phyloP scores from a whole-genome alignment of 805 yeast species.

The Scheffersomyces ergatensis region DNA sequence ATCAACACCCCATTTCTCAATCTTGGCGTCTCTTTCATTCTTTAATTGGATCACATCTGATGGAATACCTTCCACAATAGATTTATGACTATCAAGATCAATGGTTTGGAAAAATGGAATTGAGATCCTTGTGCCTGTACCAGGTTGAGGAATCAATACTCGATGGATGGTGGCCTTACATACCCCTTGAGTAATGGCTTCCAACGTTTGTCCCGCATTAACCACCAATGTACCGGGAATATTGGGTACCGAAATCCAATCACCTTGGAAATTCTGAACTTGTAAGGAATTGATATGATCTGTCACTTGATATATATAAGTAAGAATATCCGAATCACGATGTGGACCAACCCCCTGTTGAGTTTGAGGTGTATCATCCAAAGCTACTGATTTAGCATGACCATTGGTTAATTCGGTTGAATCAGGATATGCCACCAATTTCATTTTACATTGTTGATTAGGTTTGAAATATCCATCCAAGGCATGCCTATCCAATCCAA shows the following conservation, averaged over 20 bases:
- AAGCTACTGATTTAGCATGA: conserved; percentile 16
- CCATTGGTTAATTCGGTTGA: conserved; percentile 17
- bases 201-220: conserved; percentile 60
- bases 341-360: conserved; percentile 69
- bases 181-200: conserved; percentile 56
- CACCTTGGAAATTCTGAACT: conserved; percentile 53
- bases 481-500: conserved; percentile 45
- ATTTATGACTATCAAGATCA: conserved; percentile 32
- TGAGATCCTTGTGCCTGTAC: conserved; percentile 41
- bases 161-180: conserved; percentile 61
- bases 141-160: conserved; percentile 43
- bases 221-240: conserved; percentile 49
- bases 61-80: conserved; percentile 27
- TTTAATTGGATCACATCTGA: conserved; percentile 22
- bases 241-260: conserved; percentile 57
- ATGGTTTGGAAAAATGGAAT: conserved; percentile 50
- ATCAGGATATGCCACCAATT: conserved; percentile 58
- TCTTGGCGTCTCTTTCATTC: conserved; percentile 33
- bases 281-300: conserved; percentile 49
- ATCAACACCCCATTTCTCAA: conserved; percentile 33
- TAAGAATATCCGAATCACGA: conserved; percentile 61
- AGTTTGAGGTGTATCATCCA: conserved; percentile 25
- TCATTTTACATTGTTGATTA: conserved; percentile 51
- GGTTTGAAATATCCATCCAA: conserved; percentile 50
- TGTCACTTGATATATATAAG: conserved; percentile 59